These are phyloP conservation scores for Ehretia macrophylla DNA, from an alignment of 257 asterid genomes.

Conservation along the genomic window DNA sequence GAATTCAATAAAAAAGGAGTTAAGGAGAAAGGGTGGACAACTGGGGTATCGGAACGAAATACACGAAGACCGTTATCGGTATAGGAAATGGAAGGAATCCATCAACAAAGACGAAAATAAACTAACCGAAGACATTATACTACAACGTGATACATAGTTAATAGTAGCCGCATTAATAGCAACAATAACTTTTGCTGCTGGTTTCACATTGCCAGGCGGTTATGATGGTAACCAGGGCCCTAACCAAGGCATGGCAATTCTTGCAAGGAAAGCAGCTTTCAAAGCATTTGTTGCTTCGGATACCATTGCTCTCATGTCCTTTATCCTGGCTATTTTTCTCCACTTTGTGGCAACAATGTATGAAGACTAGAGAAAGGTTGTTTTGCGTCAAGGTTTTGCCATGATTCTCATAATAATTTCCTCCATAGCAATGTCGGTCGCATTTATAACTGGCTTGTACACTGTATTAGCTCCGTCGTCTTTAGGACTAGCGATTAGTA, in stretches of 20 bases:
- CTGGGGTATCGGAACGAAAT: not conserved
- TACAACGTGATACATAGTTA: not conserved
- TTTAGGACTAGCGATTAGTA: not conserved
- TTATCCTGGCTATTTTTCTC: not conserved
- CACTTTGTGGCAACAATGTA: not conserved
- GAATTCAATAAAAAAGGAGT: no score
- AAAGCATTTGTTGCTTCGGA: not conserved
- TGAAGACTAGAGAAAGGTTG: not conserved
- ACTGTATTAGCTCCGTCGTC: not conserved
- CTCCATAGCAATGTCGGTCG: not conserved
- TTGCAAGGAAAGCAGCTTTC: not conserved
- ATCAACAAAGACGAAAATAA: no score
- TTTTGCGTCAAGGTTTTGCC: not conserved
- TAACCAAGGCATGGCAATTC: constrained; percentile 13
- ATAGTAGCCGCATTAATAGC: constrained; percentile 6
- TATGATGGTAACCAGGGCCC: not conserved
- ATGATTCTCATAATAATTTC: not conserved
- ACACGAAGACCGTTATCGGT: not conserved
- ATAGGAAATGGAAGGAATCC: no score
- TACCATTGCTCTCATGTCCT: not conserved
- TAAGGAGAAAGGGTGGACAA: no score
- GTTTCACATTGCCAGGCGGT: constrained; percentile 11
- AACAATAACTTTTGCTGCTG: constrained; percentile 16
- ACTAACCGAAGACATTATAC: not conserved
- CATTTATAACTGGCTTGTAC: not conserved